Percentiles rank a stretch among this genome's conserved stretches.
These are phyloP conservation scores for Exophiala sp. DNA, from an alignment of 2,329 filamentous ascomycete genomes.

Conservation along the genomic window DNA sequence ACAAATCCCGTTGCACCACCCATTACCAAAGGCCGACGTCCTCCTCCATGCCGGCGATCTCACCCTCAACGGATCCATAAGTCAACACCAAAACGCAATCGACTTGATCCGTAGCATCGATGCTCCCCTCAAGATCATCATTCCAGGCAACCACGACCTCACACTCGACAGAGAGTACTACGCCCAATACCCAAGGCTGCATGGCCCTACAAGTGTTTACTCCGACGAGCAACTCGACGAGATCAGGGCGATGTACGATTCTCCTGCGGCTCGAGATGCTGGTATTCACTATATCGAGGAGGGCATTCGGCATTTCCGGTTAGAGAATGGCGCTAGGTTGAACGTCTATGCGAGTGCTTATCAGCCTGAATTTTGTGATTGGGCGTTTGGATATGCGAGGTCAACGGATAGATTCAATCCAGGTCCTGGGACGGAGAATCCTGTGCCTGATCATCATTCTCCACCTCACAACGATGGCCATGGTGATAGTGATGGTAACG, in stretches of 20 bases:
- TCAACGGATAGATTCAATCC: slow-evolving; percentile 53
- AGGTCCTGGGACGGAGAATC: slow-evolving; percentile 24
- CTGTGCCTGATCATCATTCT: slow-evolving; percentile 37
- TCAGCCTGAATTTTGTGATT: slow-evolving; percentile 55
- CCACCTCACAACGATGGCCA: slow-evolving; percentile 20
- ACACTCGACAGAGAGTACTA: slow-evolving; percentile 54
- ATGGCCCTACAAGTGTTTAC: slow-evolving; percentile 28
- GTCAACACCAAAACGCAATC: slow-evolving; percentile 48
- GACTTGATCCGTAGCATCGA: slow-evolving; percentile 47
- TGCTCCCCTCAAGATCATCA: slow-evolving; percentile 58
- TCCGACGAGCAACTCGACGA: slow-evolving; percentile 29
- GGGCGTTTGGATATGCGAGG: slow-evolving; percentile 55
- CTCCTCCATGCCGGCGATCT: slow-evolving; percentile 59
- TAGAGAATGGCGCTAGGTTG: slow-evolving; percentile 50
- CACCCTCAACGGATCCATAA: slow-evolving; percentile 48
- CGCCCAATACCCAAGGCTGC: slow-evolving; percentile 29
- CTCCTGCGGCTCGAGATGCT: slow-evolving; percentile 40
- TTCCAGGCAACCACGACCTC: slow-evolving; percentile 62
- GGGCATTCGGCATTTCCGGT: slow-evolving; percentile 45
- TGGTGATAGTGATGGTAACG: slow-evolving; percentile 34
- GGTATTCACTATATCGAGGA: slow-evolving; percentile 57
- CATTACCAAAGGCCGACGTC: slow-evolving; percentile 51
- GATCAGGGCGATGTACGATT: slow-evolving; percentile 48
- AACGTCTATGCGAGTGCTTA: slow-evolving; percentile 54
- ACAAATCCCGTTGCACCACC: slow-evolving; percentile 31